Evolutionary conservation across 1,284 basidiomycete species (phyloP), one percentile per base, ranked within the genome.

Genomic region (Neonothopanus nambi): DNA sequence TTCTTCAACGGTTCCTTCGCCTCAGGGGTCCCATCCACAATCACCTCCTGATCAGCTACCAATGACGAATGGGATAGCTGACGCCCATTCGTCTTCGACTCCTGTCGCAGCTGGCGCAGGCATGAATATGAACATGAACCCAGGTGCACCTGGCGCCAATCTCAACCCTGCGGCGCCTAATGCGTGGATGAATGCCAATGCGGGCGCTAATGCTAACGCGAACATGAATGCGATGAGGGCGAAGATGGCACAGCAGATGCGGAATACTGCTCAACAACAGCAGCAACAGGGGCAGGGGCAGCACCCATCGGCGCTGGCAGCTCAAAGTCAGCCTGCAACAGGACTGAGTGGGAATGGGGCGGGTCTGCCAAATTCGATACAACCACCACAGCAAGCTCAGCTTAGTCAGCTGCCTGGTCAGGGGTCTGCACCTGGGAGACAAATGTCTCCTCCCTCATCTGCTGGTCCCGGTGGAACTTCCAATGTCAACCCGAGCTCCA

Each of bases 381-480:
- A 28, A 11, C 5, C 26, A 11, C 26, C 5, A 28, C 61, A 64
- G 48, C 52, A 60, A 37, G 59, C 59, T 20, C 51, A 39, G 18
- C 38, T 23, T 30, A 33, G 36, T 17, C 18, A 61, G 61, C 26
- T 55, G 59, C 51, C 35, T 18, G 36, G 44, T n/a, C 46, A 26
- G 40, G 28, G 40, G 26, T 51, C 49, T 12, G 36, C 40, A 41
- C 47, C 47, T 36, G 39, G 56, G 47, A 42, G 74, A 24, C 78
- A 78, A 51, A 75, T 78, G 70, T 78, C 78, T 1, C 77, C 78
- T 1, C 63, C 73, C 17, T 62, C 66, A 11, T 60, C 55, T 26
- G 65, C 65, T 20, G 67, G 59, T 45, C 67, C 24, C 30, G 37
- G 39, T 43, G n/a, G 49, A 51, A 36, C 28, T 46, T 38, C 55